phyloP scores from a whole-genome alignment of 352 stramenopile genomes.

The Phytophthora fragariaefolia region DNA sequence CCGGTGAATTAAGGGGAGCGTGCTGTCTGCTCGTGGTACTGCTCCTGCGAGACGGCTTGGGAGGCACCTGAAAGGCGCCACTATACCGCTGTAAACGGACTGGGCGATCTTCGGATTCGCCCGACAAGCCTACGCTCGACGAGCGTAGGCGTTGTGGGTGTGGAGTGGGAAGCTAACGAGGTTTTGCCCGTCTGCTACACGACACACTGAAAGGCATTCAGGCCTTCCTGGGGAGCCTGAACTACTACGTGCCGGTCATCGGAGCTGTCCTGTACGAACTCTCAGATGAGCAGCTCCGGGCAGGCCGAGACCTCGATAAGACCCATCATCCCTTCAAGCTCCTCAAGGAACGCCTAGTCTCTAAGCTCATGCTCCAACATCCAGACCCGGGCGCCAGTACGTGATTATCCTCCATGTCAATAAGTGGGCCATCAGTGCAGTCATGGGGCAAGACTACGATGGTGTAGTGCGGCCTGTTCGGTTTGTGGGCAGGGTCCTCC shows the following conservation, averaged over 20 bases:
- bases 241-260: slow-evolving; percentile 31
- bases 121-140: too few relatives aligned
- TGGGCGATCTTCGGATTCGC: too few relatives aligned
- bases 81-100: too few relatives aligned
- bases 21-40: too few relatives aligned
- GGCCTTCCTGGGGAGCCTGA: slow-evolving; percentile 6
- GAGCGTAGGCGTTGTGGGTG: too few relatives aligned
- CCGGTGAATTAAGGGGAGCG: too few relatives aligned
- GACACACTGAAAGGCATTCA: slow-evolving; percentile 17
- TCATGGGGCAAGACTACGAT: background rate
- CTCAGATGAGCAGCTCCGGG: slow-evolving; percentile 10
- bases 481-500: background rate
- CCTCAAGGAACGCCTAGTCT: slow-evolving; percentile 33
- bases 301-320: slow-evolving; percentile 24
- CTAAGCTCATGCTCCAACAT: slow-evolving; percentile 21
- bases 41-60: too few relatives aligned
- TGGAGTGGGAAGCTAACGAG: too few relatives aligned
- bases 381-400: slow-evolving; percentile 23
- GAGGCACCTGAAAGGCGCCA: too few relatives aligned
- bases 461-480: background rate
- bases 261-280: slow-evolving; percentile 9
- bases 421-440: slow-evolving; percentile 33
- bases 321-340: slow-evolving; percentile 27
- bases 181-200: too few relatives aligned
- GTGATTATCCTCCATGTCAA: slow-evolving; percentile 31